Evolutionary conservation across 345 rosid genomes (phyloP).

Genomic region (Triadica sebifera): DNA sequence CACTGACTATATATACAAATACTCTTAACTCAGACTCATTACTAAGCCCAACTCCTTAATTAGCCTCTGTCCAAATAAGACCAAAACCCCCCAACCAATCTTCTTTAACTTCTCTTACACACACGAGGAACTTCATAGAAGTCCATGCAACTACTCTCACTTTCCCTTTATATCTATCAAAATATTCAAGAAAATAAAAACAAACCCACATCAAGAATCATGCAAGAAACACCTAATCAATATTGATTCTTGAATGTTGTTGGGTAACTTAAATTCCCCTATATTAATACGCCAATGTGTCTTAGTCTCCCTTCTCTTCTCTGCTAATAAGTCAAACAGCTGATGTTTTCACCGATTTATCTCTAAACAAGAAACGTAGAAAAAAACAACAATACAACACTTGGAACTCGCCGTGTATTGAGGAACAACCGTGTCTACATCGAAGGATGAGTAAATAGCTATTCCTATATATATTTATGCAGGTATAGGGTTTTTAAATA

Average conservation of each 20-base stretch:
- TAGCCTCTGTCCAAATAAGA: constrained; percentile 12
- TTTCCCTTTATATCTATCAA: constrained; percentile 17
- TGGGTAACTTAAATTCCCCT: constrained; percentile 40
- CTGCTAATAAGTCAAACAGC: constrained; percentile 34
- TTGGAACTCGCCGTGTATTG: constrained; percentile 40
- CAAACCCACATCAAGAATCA: constrained; percentile 16
- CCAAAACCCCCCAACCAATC: constrained; percentile 1
- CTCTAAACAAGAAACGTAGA: constrained; percentile 44
- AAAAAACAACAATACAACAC: constrained; percentile 29
- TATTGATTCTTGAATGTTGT: constrained; percentile 24
- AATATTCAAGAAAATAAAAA: constrained; percentile 13
- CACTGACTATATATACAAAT: too few species aligned
- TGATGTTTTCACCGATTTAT: constrained; percentile 43
- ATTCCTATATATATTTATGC: constrained; percentile 1
- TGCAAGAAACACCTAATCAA: constrained; percentile 15
- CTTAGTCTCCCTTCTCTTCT: constrained; percentile 10
- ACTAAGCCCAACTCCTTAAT: background rate
- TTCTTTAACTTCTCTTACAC: constrained; percentile 33
- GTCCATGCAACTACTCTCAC: constrained; percentile 20
- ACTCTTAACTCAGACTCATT: background rate
- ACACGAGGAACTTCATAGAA: constrained; percentile 20
- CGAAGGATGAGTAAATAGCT: constrained; percentile 20
- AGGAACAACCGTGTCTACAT: constrained; percentile 42
- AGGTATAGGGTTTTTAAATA: constrained; percentile 14
- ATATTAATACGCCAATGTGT: background rate